Evolutionary conservation across 129 eudicot genomes (phyloP).

Genomic region (Pittosporum tobira): DNA sequence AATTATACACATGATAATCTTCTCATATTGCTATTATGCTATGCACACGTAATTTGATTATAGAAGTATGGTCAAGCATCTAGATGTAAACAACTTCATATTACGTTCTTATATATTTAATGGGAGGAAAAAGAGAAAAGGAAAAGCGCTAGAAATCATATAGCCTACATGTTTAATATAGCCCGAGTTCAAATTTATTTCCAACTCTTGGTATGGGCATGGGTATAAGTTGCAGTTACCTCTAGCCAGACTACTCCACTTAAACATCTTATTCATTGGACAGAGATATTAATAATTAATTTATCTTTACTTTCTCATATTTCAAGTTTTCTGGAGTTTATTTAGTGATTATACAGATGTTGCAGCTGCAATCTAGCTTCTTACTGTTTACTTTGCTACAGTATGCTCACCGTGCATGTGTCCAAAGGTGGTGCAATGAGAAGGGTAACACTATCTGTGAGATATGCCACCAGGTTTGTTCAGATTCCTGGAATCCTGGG

Average conservation of each 20-base stretch:
- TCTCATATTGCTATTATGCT: no score
- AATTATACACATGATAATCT: no score
- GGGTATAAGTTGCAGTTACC: neutral
- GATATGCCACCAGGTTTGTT: slow-evolving; percentile 66
- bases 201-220: neutral
- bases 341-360: neutral
- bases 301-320: no score
- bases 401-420: slow-evolving; percentile 80
- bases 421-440: slow-evolving; percentile 84
- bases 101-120: no score
- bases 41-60: no score
- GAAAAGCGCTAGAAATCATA: neutral
- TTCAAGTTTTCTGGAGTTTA: neutral
- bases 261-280: no score
- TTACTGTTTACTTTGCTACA: slow-evolving; percentile 15
- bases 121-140: no score
- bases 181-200: neutral
- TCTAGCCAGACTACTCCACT: no score
- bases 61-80: neutral
- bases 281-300: no score
- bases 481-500: neutral
- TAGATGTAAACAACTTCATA: no score
- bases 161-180: neutral
- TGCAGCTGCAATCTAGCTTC: neutral
- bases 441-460: slow-evolving; percentile 82